phyloP scores from a whole-genome alignment of 108 stramenopile species.

The Skeletonema marinoi region DNA sequence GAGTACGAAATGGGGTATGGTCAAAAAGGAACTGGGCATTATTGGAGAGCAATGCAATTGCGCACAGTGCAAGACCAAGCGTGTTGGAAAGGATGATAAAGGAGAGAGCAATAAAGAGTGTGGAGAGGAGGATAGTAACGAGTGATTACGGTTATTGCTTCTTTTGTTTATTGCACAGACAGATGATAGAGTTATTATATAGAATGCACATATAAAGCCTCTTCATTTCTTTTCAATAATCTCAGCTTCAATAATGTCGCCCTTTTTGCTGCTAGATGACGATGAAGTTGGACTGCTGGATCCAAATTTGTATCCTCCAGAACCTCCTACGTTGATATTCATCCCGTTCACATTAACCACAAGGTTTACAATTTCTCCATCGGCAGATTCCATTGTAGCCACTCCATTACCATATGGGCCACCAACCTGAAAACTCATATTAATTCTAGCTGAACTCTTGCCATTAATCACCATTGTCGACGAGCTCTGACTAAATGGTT shows the following conservation, averaged over 20 bases:
- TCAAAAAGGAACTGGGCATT: slow-evolving; percentile 36
- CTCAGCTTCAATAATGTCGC: slow-evolving; percentile 76
- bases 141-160: neutral
- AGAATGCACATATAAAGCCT: neutral
- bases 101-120: neutral
- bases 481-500: slow-evolving; percentile 71
- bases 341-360: slow-evolving; percentile 56
- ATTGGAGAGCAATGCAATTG: slow-evolving; percentile 36
- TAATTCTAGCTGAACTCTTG: slow-evolving; percentile 47
- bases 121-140: neutral
- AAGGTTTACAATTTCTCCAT: slow-evolving; percentile 57
- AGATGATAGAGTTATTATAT: too few relatives aligned
- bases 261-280: slow-evolving; percentile 36
- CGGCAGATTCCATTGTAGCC: slow-evolving; percentile 50
- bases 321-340: slow-evolving; percentile 45
- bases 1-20: slow-evolving; percentile 23
- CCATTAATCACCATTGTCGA: slow-evolving; percentile 68
- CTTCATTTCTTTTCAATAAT: slow-evolving; percentile 69
- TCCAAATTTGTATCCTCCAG: neutral
- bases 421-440: slow-evolving; percentile 59
- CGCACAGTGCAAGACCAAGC: slow-evolving; percentile 21
- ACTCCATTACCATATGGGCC: slow-evolving; percentile 54
- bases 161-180: too few relatives aligned
- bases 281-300: neutral
- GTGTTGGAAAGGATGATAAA: neutral